These are phyloP conservation scores for Lichtheimia ornata DNA, from an alignment of 371 early-diverging fungal genomes.

Conservation along the genomic window DNA sequence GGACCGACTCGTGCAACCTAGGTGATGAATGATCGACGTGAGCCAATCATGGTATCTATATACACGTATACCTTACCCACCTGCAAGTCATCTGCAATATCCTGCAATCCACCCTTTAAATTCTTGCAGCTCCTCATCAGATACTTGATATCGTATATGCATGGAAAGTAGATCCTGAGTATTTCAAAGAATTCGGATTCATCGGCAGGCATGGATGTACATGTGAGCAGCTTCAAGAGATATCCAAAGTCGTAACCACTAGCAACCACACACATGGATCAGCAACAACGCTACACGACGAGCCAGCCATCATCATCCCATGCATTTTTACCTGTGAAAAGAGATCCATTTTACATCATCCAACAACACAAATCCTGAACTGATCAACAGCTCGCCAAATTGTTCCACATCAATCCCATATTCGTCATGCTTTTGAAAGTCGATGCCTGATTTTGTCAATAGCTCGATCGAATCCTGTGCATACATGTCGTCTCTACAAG, in stretches of 20 bases:
- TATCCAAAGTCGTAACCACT: constrained; percentile 99
- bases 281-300: neutral
- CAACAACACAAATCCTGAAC: constrained; percentile 95
- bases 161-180: constrained; percentile 94
- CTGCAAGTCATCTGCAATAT: constrained; percentile 97
- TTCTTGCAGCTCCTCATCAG: constrained; percentile 96
- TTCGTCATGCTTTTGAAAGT: constrained; percentile 96
- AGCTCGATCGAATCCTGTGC: constrained; percentile 99
- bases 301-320: neutral
- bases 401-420: constrained; percentile 97
- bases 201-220: constrained; percentile 89
- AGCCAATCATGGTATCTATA: neutral
- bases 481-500: constrained; percentile 93
- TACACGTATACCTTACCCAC: constrained; percentile 33
- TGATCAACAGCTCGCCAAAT: constrained; percentile 98
- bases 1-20: constrained; percentile 92
- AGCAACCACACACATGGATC: constrained; percentile 4
- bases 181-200: constrained; percentile 95
- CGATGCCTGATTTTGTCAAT: constrained; percentile 95
- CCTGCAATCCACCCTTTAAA: constrained; percentile 98
- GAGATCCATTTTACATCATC: constrained; percentile 97
- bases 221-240: constrained; percentile 94
- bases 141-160: constrained; percentile 99
- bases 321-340: constrained; percentile 90
- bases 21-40: neutral